Base-by-base conservation (phyloP, 1,139 yeast species). In the Candida sanyaensis region DNA sequence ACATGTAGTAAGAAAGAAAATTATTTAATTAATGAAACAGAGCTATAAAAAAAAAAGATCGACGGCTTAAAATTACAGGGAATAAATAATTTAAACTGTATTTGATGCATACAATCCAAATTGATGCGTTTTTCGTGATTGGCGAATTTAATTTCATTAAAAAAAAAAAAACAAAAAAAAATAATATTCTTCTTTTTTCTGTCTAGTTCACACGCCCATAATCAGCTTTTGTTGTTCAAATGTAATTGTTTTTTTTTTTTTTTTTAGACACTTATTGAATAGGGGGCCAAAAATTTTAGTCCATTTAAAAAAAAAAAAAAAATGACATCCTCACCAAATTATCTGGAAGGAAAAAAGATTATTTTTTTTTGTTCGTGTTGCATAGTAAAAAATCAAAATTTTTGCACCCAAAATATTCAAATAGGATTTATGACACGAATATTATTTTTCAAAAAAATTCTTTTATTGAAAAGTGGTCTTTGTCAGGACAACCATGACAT, bases 381-480 rank as follows among this genome's bases (percentile, higher is more conserved):
- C 41, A 37, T 17, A 13, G 32, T 37, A 13, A 37, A 27, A 26
- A 37, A 37, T 23, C 5, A 26, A 37, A 36, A 37, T 26, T 37
- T 37, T 37, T 37, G 41, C 41, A 37, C 32, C 41, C 41, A 37
- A 37, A 37, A 26, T n/a, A 27, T 36, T 7, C 24, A 17, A n/a
- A 36, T 17, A 17, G 10, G 9, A 8, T 7, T 10, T 33, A 5
- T 9, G 21, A 21, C 17, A 9, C 6, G 21, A 17, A 17, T 17
- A 17, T 17, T 17, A 17, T 17, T 17, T 17, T 17, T 17, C 21
- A 17, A 17, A n/a, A n/a, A n/a, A 17, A 2, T 17, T 17, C 3
- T 17, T 17, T 17, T 3, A 2, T 17, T 17, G 2, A 17, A 17
- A 17, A 17, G n/a, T n/a, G 21, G 21, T 17, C 21, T 17, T 32